Evolutionary conservation across 768 basidiomycete genomes (phyloP), one percentile per base, ranked within the genome.

Genomic region (Hypholoma fasciculare): DNA sequence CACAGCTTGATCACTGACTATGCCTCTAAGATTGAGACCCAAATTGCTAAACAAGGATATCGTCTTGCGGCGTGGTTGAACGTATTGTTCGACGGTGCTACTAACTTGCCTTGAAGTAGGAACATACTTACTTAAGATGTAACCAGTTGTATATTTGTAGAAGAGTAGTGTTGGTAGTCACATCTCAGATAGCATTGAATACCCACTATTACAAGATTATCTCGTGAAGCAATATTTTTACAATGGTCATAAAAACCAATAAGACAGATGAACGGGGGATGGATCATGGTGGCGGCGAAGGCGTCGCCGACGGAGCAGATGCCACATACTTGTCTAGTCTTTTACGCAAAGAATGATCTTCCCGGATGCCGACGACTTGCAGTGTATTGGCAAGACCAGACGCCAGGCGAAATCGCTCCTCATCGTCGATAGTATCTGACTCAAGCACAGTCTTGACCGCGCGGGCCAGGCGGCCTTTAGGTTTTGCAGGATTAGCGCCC

Each of bases 401-500:
- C 34, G 80, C 82, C 38, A 88, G 65, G 57, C 68, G 67, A 7
- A 71, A 63, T 59, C 75, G 77, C 61, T 84, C 82, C 54, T 79
- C 78, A 53, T 76, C 74, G 38, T 78, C 75, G 11, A 77, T 74
- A 4, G 74, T 75, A 52, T 80, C 73, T 13, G 78, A 77, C 63
- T 88, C 87, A 47, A 90, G 73, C 27, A 90, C 71, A 56, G 83
- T 82, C 67, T 85, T 87, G 38, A 87, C 82, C 14, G 86, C 84
- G 9, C 88, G 83, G 60, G 87, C 84, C 20, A 92, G 75, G 42
- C 89, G 81, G 44, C 87, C 85, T 69, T 84, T 88, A 2, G 88
- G 85, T 38, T 74, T 70, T 37, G 78, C 73, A n/a, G 74, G 71
- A 49, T 76, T 74, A 27, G 76, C 72, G 37, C 72, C 72, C 47